These are phyloP conservation scores for Scheffersomyces segobiensis DNA, from an alignment of 1,139 yeast species.

Conservation along the genomic window DNA sequence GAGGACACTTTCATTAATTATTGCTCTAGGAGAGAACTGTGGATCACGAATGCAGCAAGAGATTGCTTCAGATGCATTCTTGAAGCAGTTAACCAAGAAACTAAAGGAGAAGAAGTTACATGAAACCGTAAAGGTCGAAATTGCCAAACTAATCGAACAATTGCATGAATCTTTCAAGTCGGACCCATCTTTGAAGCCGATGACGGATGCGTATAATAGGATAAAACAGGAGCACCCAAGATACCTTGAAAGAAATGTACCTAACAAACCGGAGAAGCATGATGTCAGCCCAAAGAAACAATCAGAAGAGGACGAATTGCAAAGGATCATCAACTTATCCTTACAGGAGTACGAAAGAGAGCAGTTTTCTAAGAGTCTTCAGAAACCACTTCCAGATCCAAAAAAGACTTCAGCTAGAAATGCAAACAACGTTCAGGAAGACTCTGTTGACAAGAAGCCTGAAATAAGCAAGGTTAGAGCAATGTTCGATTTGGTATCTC, in stretches of 20 bases:
- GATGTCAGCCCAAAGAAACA: slow-evolving; percentile 34
- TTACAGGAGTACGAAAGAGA: slow-evolving; percentile 61
- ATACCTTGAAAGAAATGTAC: slow-evolving; percentile 37
- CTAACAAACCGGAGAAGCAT: slow-evolving; percentile 64
- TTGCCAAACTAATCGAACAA: slow-evolving; percentile 69
- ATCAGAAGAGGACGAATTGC: slow-evolving; percentile 79
- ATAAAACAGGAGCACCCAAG: slow-evolving; percentile 46
- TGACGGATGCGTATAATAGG: slow-evolving; percentile 59
- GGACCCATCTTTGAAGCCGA: slow-evolving; percentile 76
- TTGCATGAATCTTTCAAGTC: slow-evolving; percentile 55
- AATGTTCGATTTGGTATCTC: slow-evolving; percentile 73
- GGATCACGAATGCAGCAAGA: slow-evolving; percentile 85
- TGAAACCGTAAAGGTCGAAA: slow-evolving; percentile 61
- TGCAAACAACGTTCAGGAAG: slow-evolving; percentile 6
- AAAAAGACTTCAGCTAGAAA: neutral
- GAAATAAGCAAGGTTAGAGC: slow-evolving; percentile 65
- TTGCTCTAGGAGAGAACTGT: slow-evolving; percentile 88
- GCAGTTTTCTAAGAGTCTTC: slow-evolving; percentile 28
- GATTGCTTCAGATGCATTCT: slow-evolving; percentile 70
- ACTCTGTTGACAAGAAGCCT: neutral
- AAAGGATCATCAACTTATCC: slow-evolving; percentile 76
- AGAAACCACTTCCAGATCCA: slow-evolving; percentile 32
- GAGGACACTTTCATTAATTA: slow-evolving; percentile 67
- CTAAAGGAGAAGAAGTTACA: slow-evolving; percentile 63
- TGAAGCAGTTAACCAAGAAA: slow-evolving; percentile 54